These are phyloP conservation scores for Capsaspora owczarzaki DNA, from an alignment of 78 protist genomes.

Conservation along the genomic window DNA sequence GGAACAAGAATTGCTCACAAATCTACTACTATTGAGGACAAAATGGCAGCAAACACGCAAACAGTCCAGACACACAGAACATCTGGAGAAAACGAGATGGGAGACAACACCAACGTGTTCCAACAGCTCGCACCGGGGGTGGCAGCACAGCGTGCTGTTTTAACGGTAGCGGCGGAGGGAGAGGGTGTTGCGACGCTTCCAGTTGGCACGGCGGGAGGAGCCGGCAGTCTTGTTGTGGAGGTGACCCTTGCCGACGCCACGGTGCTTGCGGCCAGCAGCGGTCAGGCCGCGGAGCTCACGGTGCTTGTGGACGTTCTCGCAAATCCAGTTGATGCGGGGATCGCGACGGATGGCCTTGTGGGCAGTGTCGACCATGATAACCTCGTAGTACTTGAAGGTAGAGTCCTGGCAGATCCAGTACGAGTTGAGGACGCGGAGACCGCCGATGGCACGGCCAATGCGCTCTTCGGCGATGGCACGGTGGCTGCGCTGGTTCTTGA, in stretches of 20 bases:
- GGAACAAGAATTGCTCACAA: too few species aligned
- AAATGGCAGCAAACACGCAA: too few species aligned
- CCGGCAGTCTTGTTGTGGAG: constrained; percentile 32
- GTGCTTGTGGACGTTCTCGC: constrained; percentile 83
- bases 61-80: too few species aligned
- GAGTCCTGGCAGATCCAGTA: constrained; percentile 97
- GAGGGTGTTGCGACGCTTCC: constrained; percentile 90
- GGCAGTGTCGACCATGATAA: constrained; percentile 93
- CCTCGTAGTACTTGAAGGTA: constrained; percentile 96
- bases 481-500: constrained; percentile 74
- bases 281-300: constrained; percentile 97
- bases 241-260: constrained; percentile 88
- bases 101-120: too few species aligned
- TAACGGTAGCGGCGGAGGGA: constrained; percentile 91
- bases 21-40: too few species aligned
- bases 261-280: constrained; percentile 84
- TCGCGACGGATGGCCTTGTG: constrained; percentile 95
- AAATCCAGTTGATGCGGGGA: constrained; percentile 98
- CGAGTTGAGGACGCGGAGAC: constrained; percentile 98
- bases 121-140: too few species aligned
- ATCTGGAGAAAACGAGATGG: too few species aligned
- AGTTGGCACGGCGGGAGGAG: constrained; percentile 84
- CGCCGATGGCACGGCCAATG: constrained; percentile 83
- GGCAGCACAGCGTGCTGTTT: too few species aligned
- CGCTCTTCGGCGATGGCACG: constrained; percentile 94